Evolutionary conservation across 2,329 filamentous ascomycete genomes (phyloP).

Genomic region (Aspergillus novoparasiticus): DNA sequence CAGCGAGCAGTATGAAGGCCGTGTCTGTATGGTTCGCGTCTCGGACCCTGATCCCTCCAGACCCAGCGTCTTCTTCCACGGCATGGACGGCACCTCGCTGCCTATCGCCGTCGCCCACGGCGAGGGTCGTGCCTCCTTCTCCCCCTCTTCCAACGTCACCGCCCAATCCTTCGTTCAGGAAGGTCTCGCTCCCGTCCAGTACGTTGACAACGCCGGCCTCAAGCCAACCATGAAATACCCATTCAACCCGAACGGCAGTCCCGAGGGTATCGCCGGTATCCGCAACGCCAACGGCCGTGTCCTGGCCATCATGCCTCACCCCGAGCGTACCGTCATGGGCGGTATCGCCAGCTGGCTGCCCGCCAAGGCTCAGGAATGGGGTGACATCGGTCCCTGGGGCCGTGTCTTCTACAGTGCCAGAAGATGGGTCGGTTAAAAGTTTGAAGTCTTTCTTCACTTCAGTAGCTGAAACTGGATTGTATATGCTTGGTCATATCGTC

Average conservation of each 20-base stretch:
- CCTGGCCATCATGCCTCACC: constrained; percentile 90
- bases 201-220: constrained; percentile 76
- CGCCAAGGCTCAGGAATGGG: constrained; percentile 66
- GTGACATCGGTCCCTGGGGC: constrained; percentile 81
- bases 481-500: not conserved
- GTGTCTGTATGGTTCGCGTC: constrained; percentile 82
- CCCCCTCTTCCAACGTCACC: constrained; percentile 50
- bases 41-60: constrained; percentile 58
- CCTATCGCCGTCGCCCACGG: constrained; percentile 90
- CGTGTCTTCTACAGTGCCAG: constrained; percentile 85
- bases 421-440: constrained; percentile 72
- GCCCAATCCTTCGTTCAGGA: constrained; percentile 59
- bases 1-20: constrained; percentile 86
- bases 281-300: constrained; percentile 77
- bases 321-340: constrained; percentile 82
- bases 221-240: constrained; percentile 80
- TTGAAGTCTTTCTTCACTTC: not conserved
- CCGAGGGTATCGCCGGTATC: constrained; percentile 78
- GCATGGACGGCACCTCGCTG: constrained; percentile 79
- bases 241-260: constrained; percentile 85
- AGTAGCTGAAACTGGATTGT: not conserved
- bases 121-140: constrained; percentile 79
- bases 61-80: constrained; percentile 83
- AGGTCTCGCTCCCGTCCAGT: constrained; percentile 76
- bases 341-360: constrained; percentile 78